Percentiles rank a stretch among this genome's conserved stretches.
These are phyloP conservation scores for Sphagnum tenellum DNA, from an alignment of 225 moss, liverwort and hornwort genomes.

Conservation along the genomic window DNA sequence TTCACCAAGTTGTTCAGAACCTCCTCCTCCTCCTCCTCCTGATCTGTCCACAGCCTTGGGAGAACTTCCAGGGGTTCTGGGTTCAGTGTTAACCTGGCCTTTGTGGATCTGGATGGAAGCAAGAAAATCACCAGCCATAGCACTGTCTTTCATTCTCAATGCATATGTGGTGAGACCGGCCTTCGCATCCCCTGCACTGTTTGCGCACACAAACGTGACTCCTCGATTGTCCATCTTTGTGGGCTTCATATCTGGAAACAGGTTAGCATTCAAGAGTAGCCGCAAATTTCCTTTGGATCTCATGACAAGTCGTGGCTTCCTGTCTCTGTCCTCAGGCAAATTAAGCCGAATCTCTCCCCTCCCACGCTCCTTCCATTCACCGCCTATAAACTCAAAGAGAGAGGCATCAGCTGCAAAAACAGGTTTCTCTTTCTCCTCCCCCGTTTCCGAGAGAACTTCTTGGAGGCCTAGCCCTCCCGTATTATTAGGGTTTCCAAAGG, in stretches of 20 bases:
- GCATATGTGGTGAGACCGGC: conserved; percentile 70
- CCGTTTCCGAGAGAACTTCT: conserved; percentile 74
- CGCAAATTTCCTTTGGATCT: conserved; percentile 80
- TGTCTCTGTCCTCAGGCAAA: conserved; percentile 56
- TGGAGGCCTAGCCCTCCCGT: conserved; percentile 43
- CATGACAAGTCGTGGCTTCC: conserved; percentile 81
- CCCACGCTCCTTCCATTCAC: conserved; percentile 90
- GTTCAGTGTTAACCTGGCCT: conserved; percentile 33
- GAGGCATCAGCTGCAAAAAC: conserved; percentile 71
- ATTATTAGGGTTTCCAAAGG: conserved; percentile 15
- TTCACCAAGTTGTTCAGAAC: conserved; percentile 10
- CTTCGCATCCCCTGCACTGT: conserved; percentile 67
- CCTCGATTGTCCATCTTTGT: conserved; percentile 93
- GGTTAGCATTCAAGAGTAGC: conserved; percentile 70
- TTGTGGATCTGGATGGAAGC: conserved; percentile 60
- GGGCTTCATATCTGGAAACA: conserved; percentile 87
- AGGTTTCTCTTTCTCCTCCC: conserved; percentile 89
- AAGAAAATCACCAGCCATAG: conserved; percentile 59
- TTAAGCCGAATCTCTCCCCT: conserved; percentile 80
- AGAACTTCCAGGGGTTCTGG: conserved; percentile 64
- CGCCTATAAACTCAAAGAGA: conserved; percentile 71
- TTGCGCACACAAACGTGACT: conserved; percentile 70
- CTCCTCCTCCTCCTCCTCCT: conserved; percentile 9
- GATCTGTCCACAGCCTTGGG: conserved; percentile 50
- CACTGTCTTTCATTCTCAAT: conserved; percentile 58